phyloP scores from a whole-genome alignment of 257 asterid species.

The Penstemon davidsonii region DNA sequence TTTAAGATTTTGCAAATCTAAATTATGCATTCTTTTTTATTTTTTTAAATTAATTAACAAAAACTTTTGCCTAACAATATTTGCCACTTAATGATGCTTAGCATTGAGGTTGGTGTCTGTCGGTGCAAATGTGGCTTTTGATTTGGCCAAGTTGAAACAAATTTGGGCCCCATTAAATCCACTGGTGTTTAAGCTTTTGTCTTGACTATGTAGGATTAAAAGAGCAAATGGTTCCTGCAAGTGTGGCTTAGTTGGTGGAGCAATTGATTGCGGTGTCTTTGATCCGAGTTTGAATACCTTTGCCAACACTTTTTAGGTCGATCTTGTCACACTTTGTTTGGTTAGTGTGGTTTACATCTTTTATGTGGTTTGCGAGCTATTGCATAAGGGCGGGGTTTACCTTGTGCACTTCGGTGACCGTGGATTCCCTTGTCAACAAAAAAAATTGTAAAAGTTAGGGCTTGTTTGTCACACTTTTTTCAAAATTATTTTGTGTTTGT shows the following conservation, averaged over 20 bases:
- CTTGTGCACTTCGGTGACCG: too few species aligned
- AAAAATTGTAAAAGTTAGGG: too few species aligned
- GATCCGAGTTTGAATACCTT: too few species aligned
- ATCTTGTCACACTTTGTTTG: too few species aligned
- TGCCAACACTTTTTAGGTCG: too few species aligned
- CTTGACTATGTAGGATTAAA: conserved; percentile 27
- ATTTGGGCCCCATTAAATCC: conserved; percentile 31
- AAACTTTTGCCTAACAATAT: not conserved
- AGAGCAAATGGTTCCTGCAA: conserved; percentile 10
- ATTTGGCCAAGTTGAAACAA: conserved; percentile 21
- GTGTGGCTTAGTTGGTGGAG: not conserved
- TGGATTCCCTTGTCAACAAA: too few species aligned
- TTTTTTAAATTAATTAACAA: not conserved
- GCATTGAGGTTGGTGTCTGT: conserved; percentile 24
- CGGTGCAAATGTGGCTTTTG: conserved; percentile 38
- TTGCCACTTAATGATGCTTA: not conserved
- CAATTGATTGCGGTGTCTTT: too few species aligned
- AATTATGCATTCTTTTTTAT: conserved; percentile 6
- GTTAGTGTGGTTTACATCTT: too few species aligned
- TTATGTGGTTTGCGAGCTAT: too few species aligned
- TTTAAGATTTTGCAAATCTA: conserved; percentile 24
- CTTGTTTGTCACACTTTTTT: too few species aligned
- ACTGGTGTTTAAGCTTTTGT: conserved; percentile 28
- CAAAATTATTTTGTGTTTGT: too few species aligned
- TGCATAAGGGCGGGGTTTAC: too few species aligned